These are phyloP conservation scores for Mycosphaerella arachidis DNA, from an alignment of 2,329 filamentous ascomycete species.

Conservation along the genomic window DNA sequence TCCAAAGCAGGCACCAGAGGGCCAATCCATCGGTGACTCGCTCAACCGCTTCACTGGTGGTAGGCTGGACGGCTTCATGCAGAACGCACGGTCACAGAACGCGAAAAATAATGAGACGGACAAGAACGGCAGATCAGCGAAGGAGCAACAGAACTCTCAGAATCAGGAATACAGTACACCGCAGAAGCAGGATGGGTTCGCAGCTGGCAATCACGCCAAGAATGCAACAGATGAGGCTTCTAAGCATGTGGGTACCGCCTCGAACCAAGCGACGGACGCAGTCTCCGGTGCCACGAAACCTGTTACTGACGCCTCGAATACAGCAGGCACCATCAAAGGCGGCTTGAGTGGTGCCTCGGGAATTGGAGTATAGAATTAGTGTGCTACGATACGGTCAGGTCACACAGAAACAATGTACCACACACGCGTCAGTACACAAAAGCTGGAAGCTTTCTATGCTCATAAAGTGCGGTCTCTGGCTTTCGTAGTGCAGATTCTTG, in stretches of 20 bases:
- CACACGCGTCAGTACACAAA: too few species aligned
- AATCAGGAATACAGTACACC: constrained; percentile 11
- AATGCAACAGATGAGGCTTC: constrained; percentile 8
- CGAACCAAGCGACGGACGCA: constrained; percentile 19
- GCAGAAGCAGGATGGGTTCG: neutral
- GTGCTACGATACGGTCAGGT: neutral
- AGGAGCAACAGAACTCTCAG: constrained; percentile 7
- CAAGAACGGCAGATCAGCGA: constrained; percentile 18
- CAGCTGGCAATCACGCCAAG: neutral
- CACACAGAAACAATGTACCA: neutral
- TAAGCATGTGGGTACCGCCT: constrained; percentile 19
- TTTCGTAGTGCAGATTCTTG: neutral
- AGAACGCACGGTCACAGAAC: constrained; percentile 21
- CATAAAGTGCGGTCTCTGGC: neutral
- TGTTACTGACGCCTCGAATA: neutral
- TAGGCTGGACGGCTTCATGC: constrained; percentile 34
- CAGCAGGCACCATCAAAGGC: neutral
- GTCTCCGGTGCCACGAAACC: neutral
- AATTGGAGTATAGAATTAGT: neutral
- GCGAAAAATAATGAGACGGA: constrained; percentile 20
- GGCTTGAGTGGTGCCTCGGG: constrained; percentile 1
- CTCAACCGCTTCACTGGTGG: constrained; percentile 40
- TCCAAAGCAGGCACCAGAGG: constrained; percentile 21
- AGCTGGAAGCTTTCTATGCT: too few species aligned
- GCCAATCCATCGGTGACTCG: constrained; percentile 38